Percentiles rank a stretch among this genome's conserved stretches.
Evolutionary conservation across 2,329 filamentous ascomycete species (phyloP).

Genomic region (Leptoxyphium fumago): DNA sequence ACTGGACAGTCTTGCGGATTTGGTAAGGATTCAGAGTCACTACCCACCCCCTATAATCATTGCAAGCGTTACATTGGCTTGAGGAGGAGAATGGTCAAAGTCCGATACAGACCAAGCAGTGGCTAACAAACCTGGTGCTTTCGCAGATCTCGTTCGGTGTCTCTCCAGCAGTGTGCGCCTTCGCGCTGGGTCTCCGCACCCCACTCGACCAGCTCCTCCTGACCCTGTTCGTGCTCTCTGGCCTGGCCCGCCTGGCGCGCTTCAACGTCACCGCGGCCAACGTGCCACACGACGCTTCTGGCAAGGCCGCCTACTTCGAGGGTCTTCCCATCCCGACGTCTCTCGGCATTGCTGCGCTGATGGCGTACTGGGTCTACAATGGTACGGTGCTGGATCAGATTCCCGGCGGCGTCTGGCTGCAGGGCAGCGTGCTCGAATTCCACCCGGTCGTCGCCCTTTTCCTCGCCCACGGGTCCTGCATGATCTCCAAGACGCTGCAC

Average conservation of each 20-base stretch:
- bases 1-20: constrained; percentile 83
- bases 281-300: constrained; percentile 79
- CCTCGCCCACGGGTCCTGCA: constrained; percentile 75
- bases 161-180: constrained; percentile 72
- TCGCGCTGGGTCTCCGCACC: constrained; percentile 78
- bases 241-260: constrained; percentile 79
- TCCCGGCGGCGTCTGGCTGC: constrained; percentile 57
- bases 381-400: constrained; percentile 66
- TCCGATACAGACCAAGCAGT: no score
- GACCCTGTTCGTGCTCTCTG: constrained; percentile 84
- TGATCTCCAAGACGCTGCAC: constrained; percentile 90
- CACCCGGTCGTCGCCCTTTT: constrained; percentile 75
- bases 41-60: background rate
- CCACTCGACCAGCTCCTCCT: constrained; percentile 67
- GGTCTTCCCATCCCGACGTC: constrained; percentile 92
- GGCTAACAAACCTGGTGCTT: no score
- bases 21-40: constrained; percentile 38
- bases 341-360: constrained; percentile 62
- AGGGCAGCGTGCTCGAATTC: constrained; percentile 59
- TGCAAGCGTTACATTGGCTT: background rate
- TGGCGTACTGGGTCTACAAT: constrained; percentile 78
- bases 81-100: no score
- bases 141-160: constrained; percentile 85
- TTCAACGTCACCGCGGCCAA: constrained; percentile 92
- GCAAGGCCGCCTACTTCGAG: constrained; percentile 93